Percentiles rank a stretch among this genome's conserved stretches.
Conservation (phyloP, 495 filamentous ascomycete genomes). For the Xylaria castorea region DNA sequence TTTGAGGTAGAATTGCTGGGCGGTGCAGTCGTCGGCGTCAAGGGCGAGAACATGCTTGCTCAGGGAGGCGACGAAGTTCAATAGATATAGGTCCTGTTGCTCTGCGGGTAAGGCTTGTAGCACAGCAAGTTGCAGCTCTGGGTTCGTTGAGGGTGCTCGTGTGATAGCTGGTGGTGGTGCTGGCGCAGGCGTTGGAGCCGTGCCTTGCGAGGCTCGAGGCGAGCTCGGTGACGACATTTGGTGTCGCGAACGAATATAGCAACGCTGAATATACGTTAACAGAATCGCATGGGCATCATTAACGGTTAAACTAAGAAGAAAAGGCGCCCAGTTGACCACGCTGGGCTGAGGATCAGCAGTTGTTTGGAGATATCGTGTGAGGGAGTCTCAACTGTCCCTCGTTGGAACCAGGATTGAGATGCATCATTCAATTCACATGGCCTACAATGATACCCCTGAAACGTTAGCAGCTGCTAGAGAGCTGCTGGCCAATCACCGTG, state of each 20-base stretch:
- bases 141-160: constrained; percentile 49
- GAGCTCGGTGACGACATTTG: constrained; percentile 29
- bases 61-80: constrained; percentile 86
- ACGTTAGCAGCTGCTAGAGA: not conserved
- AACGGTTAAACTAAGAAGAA: not conserved
- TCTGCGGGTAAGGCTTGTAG: constrained; percentile 90
- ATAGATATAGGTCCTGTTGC: constrained; percentile 92
- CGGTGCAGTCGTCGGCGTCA: constrained; percentile 76
- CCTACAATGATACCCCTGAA: constrained; percentile 20
- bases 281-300: constrained; percentile 11
- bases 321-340: not conserved
- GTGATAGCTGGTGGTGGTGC: constrained; percentile 37
- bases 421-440: constrained; percentile 9
- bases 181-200: constrained; percentile 32
- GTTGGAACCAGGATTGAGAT: not conserved
- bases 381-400: not conserved
- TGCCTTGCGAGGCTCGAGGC: constrained; percentile 37
- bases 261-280: not conserved
- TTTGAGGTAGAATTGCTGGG: constrained; percentile 87
- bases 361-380: constrained; percentile 8
- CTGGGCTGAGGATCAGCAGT: not conserved
- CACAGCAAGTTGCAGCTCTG: constrained; percentile 84
- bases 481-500: constrained; percentile 11
- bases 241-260: constrained; percentile 12
- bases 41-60: constrained; percentile 79